Conservation (phyloP, 805 yeast species). For the Hemisphaericaspora nanyangensis region DNA sequence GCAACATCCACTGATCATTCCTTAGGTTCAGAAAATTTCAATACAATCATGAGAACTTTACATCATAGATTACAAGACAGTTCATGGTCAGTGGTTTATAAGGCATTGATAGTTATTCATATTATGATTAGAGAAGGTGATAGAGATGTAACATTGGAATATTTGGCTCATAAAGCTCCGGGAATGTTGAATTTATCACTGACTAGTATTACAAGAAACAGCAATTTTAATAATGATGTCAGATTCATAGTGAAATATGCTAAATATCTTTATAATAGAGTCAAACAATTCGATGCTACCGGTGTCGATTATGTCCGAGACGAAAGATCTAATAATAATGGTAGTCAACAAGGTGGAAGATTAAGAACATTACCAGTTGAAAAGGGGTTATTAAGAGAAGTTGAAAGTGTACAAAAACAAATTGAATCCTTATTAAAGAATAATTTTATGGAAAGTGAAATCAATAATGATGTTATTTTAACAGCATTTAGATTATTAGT, state of each 20-base stretch:
- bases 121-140: slow-evolving; percentile 93
- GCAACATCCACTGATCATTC: slow-evolving; percentile 52
- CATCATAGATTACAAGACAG: slow-evolving; percentile 63
- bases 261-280: slow-evolving; percentile 64
- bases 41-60: slow-evolving; percentile 64
- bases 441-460: slow-evolving; percentile 72
- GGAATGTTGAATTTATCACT: slow-evolving; percentile 45
- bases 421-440: slow-evolving; percentile 72
- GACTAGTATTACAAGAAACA: slow-evolving; percentile 34
- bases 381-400: slow-evolving; percentile 78
- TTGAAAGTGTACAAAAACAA: slow-evolving; percentile 80
- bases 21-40: slow-evolving; percentile 49
- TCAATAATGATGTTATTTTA: slow-evolving; percentile 77
- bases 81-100: slow-evolving; percentile 91
- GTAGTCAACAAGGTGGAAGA: slow-evolving; percentile 54
- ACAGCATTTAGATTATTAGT: slow-evolving; percentile 85
- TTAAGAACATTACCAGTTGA: slow-evolving; percentile 64
- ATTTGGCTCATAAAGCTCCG: slow-evolving; percentile 44
- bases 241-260: slow-evolving; percentile 62
- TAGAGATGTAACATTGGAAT: slow-evolving; percentile 64
- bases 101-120: slow-evolving; percentile 79
- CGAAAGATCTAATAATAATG: slow-evolving; percentile 45
- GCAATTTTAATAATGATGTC: slow-evolving; percentile 42
- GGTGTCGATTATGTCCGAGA: slow-evolving; percentile 77
- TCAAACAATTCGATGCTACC: slow-evolving; percentile 62